Evolutionary conservation across 805 yeast genomes (phyloP), one percentile per base, ranked within the genome.

Genomic region (Saccharomyces kudriavzevii): DNA sequence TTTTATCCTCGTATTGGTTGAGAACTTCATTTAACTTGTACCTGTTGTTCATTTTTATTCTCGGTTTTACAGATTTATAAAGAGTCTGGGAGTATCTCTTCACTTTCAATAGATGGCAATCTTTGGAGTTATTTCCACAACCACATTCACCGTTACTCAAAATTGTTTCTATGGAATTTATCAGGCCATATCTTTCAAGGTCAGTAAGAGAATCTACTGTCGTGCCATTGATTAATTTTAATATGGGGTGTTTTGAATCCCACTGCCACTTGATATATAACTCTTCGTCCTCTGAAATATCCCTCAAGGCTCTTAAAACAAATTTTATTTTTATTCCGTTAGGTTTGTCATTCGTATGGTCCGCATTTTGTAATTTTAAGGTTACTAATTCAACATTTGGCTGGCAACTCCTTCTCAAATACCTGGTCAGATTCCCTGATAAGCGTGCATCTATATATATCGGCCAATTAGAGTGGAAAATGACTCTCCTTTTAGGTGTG

Each of bases 221-320:
- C 61, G 70, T 57, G 9, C 77, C 73, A 24, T 72, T 66, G 25
- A 78, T 74, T 54, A 87, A 68, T 58, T 77, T 75, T 49, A 73
- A 69, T 43, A 89, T 86, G 1, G 97, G 96, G 64, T 90, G 96
- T 13, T 70, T 58, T 2, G 67, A 63, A 65, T 89, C 96, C 96
- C 97, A 92, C 55, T 84, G 87, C 98, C 98, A 92, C 1, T 83
- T 80, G 5, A 89, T 68, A 0, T 92, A 78, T 26, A 92, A 70
- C 65, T 91, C 97, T 47, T 83, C 80, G 8, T 83, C 89, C 11
- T 77, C 70, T 52, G 76, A 75, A 27, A 91, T 78, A 2, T 79
- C 78, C 49, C 74, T 77, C 1, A 77, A 66, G 0, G 97, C 80
- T 40, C 74, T 74, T 6, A 87, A 75, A 9, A 81, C 74, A 63